A percentile compares a stretch with the other conserved stretches of the same genome.
Conservation (phyloP, 1,139 yeast genomes). For the Komagataea norvegica region DNA sequence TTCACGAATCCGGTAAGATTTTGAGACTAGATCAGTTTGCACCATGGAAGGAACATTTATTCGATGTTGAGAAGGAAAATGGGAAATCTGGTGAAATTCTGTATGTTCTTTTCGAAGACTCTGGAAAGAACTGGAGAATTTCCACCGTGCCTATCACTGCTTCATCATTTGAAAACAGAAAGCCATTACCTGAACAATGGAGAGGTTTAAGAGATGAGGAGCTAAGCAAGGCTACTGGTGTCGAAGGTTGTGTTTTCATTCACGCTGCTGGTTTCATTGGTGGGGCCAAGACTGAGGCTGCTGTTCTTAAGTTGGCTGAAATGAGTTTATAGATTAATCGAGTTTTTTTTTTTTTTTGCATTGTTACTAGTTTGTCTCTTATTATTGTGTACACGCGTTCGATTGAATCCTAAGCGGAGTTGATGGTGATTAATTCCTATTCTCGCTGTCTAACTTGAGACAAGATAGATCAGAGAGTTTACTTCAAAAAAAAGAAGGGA, state of each 20-base stretch:
- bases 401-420: neutral
- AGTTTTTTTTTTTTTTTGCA: neutral
- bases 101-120: slow-evolving; percentile 78
- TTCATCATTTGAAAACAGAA: slow-evolving; percentile 77
- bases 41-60: slow-evolving; percentile 95
- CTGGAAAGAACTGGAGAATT: slow-evolving; percentile 75
- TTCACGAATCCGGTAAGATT: slow-evolving; percentile 65
- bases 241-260: slow-evolving; percentile 81
- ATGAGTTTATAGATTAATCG: slow-evolving; percentile 34
- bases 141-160: slow-evolving; percentile 80
- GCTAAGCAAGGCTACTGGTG: slow-evolving; percentile 65
- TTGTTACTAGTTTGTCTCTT: neutral
- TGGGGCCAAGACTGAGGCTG: slow-evolving; percentile 79
- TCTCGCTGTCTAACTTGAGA: too few species aligned
- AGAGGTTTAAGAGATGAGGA: slow-evolving; percentile 91
- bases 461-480: too few species aligned
- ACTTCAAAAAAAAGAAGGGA: too few species aligned
- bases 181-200: slow-evolving; percentile 85
- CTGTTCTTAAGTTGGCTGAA: slow-evolving; percentile 73
- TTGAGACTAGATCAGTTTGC: slow-evolving; percentile 67
- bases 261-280: slow-evolving; percentile 99
- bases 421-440: too few species aligned
- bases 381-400: too few species aligned
- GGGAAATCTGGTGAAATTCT: slow-evolving; percentile 50
- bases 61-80: slow-evolving; percentile 63